Base-by-base conservation (phyloP, 2,329 filamentous ascomycete genomes). In the Colletotrichum scovillei region DNA sequence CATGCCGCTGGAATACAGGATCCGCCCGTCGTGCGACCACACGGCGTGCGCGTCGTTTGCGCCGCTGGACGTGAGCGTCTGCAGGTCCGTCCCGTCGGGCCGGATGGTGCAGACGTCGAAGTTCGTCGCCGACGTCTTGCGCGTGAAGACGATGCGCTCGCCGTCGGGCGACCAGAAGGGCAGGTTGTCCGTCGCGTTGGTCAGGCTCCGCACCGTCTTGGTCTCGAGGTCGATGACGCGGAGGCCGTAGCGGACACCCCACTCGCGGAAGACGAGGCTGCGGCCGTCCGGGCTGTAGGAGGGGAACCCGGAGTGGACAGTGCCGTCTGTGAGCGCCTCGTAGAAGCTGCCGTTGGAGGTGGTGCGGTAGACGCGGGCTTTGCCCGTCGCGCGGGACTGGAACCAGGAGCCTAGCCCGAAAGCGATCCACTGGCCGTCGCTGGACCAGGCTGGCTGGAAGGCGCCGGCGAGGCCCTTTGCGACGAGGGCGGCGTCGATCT, bases 41-140 rank as follows among this genome's bases (percentile, higher is more conserved):
- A 70, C 63, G 24, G 68, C 68, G 63, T 70, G 68, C 14, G 68
- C 68, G 42, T 70, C 55, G 12, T 67, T 67, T 42, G 68, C 68
- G 1, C 68, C 68, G 42, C 55, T 70, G 7, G 63, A 70, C 5
- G 68, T 71, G 24, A 71, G 56, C 7, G 35, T 42, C 19, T 35
- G 63, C 46, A 71, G 49, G 56, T 55, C 68, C 19, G 63, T 62
- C 4, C 68, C 63, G 42, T 67, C 68, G 24, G 68, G 68, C 1
- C 63, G 46, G 56, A 71, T 67, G 19, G 63, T 71, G 32, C 63
- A 66, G 9, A 71, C 63, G 32, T 71, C 68, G n/a, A 67, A 57
- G 32, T 71, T 71, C 32, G 68, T 67, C 26, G 63, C 52, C 53
- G 55, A 62, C n/a, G 46, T 49, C 46, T 62, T 67, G 24, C 68